Conservation (phyloP, 2,329 filamentous ascomycete species). For the Teratosphaeria viscida region DNA sequence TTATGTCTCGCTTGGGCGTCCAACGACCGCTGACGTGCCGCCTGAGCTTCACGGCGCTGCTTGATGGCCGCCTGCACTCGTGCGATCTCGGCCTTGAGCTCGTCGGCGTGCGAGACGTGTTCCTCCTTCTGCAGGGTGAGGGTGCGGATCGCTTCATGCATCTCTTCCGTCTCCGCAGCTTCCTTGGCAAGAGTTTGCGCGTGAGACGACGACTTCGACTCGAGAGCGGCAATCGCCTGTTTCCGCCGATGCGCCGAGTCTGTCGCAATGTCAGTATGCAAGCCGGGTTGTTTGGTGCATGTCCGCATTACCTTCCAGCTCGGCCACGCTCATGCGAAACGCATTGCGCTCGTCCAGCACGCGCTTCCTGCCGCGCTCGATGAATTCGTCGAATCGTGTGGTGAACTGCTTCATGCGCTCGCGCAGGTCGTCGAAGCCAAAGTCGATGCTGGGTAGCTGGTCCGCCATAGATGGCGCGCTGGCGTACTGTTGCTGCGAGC, state of each 20-base stretch:
- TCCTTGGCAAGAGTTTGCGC: constrained; percentile 68
- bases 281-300: neutral
- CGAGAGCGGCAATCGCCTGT: constrained; percentile 73
- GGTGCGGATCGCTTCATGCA: constrained; percentile 49
- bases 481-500: constrained; percentile 45
- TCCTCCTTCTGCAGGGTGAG: constrained; percentile 47
- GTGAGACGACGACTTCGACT: constrained; percentile 59
- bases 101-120: constrained; percentile 45
- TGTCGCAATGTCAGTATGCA: constrained; percentile 28
- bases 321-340: constrained; percentile 80
- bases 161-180: constrained; percentile 58
- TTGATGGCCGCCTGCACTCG: constrained; percentile 62
- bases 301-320: constrained; percentile 62
- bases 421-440: constrained; percentile 90
- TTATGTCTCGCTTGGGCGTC: constrained; percentile 82
- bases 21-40: constrained; percentile 60
- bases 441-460: constrained; percentile 78
- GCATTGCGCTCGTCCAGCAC: constrained; percentile 90
- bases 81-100: constrained; percentile 46
- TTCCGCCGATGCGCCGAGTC: constrained; percentile 88
- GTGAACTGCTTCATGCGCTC: constrained; percentile 93
- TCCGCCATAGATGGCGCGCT: constrained; percentile 60
- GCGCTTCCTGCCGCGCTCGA: constrained; percentile 79
- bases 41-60: constrained; percentile 58
- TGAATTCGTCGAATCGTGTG: constrained; percentile 81